These are phyloP conservation scores for Aristolochia fimbriata DNA, from an alignment of 164 flowering plant species.

Conservation along the genomic window DNA sequence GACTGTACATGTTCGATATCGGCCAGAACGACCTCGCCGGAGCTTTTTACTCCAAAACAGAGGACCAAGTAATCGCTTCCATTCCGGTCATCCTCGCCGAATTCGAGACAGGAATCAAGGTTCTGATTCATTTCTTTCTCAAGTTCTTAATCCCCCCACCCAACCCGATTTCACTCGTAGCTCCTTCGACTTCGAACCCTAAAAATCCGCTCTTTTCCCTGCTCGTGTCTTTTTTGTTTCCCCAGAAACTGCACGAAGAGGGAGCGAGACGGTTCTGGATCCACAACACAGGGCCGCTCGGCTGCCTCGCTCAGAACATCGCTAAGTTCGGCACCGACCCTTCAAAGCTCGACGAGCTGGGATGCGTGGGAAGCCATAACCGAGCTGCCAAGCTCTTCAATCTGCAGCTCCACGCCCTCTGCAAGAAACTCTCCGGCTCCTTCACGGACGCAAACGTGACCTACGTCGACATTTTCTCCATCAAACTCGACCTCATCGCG, in stretches of 20 bases:
- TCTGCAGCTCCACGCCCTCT: conserved; percentile 76
- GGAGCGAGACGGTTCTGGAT: conserved; percentile 91
- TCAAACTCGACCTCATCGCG: conserved; percentile 65
- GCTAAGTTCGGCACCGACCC: conserved; percentile 72
- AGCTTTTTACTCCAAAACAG: conserved; percentile 73
- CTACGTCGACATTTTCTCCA: conserved; percentile 61
- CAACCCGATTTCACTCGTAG: neutral
- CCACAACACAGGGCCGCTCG: conserved; percentile 92
- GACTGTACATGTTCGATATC: conserved; percentile 85
- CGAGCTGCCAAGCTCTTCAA: conserved; percentile 79
- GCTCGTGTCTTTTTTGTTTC: neutral
- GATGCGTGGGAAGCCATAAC: conserved; percentile 72
- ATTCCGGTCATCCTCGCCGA: conserved; percentile 62
- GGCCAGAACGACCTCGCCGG: conserved; percentile 97
- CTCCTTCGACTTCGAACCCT: neutral
- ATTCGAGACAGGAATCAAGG: conserved; percentile 73
- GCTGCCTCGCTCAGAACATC: conserved; percentile 81
- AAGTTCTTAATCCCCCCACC: neutral
- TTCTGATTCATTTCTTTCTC: conserved; percentile 7
- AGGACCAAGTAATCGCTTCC: conserved; percentile 76
- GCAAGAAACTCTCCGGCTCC: conserved; percentile 46
- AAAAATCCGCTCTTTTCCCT: neutral
- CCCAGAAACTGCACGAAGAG: conserved; percentile 57
- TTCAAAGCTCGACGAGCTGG: conserved; percentile 69
- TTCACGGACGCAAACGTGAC: conserved; percentile 54